Evolutionary conservation across 768 basidiomycete genomes (phyloP), one percentile per base, ranked within the genome.

Genomic region (Calvatia gigantea): DNA sequence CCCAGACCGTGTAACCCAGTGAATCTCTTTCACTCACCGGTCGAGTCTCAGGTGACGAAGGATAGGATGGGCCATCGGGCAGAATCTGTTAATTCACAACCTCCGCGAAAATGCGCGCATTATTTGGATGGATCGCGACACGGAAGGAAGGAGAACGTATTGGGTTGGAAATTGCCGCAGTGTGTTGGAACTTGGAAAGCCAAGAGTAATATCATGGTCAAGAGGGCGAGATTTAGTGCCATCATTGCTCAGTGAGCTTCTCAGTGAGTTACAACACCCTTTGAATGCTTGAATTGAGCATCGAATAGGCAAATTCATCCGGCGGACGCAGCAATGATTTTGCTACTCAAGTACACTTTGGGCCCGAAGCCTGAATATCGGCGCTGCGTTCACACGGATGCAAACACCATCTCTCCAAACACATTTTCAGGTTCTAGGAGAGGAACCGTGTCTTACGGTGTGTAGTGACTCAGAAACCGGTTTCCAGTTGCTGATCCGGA

Each of bases 61-160:
- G 85, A 89, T 42, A 81, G 82, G 62, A 86, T 86, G n/a, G 62
- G 65, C 75, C 2, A 91, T 98, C 48, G 93, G 89, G 61, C 70
- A 70, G 28, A 99, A 99, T 66, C 77, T 99, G 23, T 70, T 72
- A 52, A 70, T 66, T 2, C 93, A 95, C 69, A 91, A 94, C 1
- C 77, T 85, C 43, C 72, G 75, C 11, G 84, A 88, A 6, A 82
- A 94, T 53, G 83, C 82, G 60, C 73, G 98, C 44, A 94, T 99
- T 90, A 98, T 99, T 59, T 99, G 97, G 97, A 99, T 97, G 27
- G 97, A 99, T 78, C 98, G 97, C 69, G 97, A 99, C 74, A 77
- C 97, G 64, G n/a, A n/a, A n/a, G n/a, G 97, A 99, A 70, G 97
- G 97, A 29, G 97, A 99, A 71, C 90, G 96, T 67, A 99, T 99